Base-by-base conservation (phyloP, 257 asterid genomes). In the Solanum etuberosum region DNA sequence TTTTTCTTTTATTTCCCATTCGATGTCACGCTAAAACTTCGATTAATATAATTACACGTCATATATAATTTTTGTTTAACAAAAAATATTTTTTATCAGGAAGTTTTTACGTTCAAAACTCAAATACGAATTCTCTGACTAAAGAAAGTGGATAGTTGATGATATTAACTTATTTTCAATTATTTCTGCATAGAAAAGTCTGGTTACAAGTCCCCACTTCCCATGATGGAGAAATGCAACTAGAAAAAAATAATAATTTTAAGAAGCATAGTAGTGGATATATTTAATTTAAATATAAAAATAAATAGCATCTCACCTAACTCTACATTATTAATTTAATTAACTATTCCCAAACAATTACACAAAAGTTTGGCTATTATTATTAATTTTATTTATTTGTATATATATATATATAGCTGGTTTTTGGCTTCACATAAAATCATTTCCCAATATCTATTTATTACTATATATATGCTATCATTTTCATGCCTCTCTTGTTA, bases 41-140 rank as follows among this genome's bases (percentile, higher is more conserved):
- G 2, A 57, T 57, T 57, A 57, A 57, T n/a, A 2, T 0, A 2
- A 3, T 4, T 14, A 1, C 12, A 31, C 0, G 2, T 0, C 4
- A 54, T 6, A 18, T 18, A 54, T 6, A 54, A 51, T 1, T 16
- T 54, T 46, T 1, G 0, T 18, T 18, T 13, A 7, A 67, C 0
- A 2, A 6, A 29, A 68, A 29, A 68, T 0, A 29, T 8, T 6
- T 0, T 0, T 10, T 12, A 25, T 12, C 2, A 25, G 0, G 3
- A 65, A 11, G 2, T 0, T 4, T 0, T 23, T 0, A n/a, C 2
- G 4, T 11, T 63, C 8, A 63, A 63, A 23, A 12, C 0, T n/a
- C 9, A 27, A 27, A 27, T 25, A 13, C 3, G 5, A 67, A n/a
- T 13, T 7, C 5, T 27, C 2, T 27, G 0, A 27, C 1, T 9